Percentiles rank a stretch among this genome's conserved stretches.
Conservation (phyloP, 768 basidiomycete species). For the Kondoa subrosea region DNA sequence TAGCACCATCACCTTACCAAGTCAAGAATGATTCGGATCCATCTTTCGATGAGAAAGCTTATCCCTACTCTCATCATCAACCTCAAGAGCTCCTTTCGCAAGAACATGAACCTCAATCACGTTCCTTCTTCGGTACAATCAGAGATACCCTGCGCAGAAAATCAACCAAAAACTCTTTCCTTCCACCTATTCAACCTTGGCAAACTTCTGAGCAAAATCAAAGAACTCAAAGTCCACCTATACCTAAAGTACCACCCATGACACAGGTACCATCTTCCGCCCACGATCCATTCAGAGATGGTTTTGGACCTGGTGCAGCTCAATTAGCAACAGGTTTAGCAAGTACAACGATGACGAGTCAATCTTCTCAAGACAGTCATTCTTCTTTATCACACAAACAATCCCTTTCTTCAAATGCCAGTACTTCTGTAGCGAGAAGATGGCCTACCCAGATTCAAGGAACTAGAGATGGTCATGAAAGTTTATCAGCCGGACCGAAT, state of each 20-base stretch:
- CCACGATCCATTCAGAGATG: background rate
- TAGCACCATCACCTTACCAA: background rate
- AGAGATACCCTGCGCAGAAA: background rate
- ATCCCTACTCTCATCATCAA: background rate
- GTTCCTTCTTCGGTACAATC: background rate
- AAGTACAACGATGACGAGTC: background rate
- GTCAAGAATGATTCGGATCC: background rate
- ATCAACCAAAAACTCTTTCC: background rate
- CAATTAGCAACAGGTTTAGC: background rate
- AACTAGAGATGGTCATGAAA: background rate
- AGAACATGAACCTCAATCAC: background rate
- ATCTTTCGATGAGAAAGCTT: background rate
- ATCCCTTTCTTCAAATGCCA: background rate
- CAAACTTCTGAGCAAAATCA: no score
- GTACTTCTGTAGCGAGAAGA: background rate
- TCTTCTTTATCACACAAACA: background rate
- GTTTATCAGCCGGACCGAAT: background rate
- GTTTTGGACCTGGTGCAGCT: background rate
- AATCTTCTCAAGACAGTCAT: background rate
- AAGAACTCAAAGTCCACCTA: no score
- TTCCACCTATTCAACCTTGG: background rate
- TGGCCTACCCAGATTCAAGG: background rate
- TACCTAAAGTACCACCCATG: background rate
- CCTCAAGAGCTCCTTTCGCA: background rate
- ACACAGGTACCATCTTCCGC: background rate